Percentiles rank a stretch among this genome's conserved stretches.
phyloP scores from a whole-genome alignment of 2,329 filamentous ascomycete genomes.

The Cordyceps tenuipes region DNA sequence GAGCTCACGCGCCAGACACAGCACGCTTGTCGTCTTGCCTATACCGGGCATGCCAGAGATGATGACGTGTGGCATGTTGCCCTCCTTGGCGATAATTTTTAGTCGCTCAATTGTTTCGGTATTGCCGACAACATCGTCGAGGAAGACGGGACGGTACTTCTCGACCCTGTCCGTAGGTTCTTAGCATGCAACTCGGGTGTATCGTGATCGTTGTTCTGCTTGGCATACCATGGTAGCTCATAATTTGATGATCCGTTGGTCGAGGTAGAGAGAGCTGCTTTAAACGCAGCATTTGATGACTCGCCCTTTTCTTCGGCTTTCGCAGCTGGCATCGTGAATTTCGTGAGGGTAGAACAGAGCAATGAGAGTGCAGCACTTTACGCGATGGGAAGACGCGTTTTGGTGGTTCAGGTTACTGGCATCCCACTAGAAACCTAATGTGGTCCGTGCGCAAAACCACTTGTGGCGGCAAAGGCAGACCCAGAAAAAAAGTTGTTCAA shows the following conservation, averaged over 20 bases:
- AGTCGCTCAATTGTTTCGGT: constrained; percentile 94
- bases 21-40: constrained; percentile 92
- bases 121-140: constrained; percentile 96
- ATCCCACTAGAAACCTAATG: background rate
- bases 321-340: constrained; percentile 37
- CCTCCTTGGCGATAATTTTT: constrained; percentile 97
- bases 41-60: constrained; percentile 99
- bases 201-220: background rate
- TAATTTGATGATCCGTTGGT: constrained; percentile 50
- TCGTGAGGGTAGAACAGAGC: constrained; percentile 12
- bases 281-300: constrained; percentile 51
- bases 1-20: constrained; percentile 86
- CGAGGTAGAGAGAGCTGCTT: constrained; percentile 43
- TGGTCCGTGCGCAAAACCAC: constrained; percentile 21
- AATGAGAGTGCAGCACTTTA: constrained; percentile 22
- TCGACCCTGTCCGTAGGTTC: constrained; percentile 65
- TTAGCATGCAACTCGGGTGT: constrained; percentile 17
- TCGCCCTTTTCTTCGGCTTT: constrained; percentile 48
- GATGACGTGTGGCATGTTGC: constrained; percentile 98
- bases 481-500: constrained; percentile 24
- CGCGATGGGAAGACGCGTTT: constrained; percentile 30
- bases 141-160: constrained; percentile 90
- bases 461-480: background rate
- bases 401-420: constrained; percentile 4
- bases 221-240: constrained; percentile 67